Conservation (phyloP, 306 rosid genomes). For the Castanea sativa region DNA sequence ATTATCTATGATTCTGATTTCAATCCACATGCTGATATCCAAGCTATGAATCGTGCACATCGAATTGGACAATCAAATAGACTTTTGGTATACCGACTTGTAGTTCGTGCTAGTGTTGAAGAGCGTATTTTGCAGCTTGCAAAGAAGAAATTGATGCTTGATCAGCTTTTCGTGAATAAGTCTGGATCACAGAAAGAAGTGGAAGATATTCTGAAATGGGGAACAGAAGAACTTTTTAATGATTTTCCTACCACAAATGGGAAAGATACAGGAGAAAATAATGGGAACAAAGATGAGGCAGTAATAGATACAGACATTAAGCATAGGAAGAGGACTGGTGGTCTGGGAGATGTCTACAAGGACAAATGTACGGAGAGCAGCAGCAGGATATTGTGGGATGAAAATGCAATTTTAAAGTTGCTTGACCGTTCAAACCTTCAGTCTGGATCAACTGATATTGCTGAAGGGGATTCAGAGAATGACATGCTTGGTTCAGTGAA, state of each 20-base stretch:
- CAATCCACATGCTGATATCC: conserved; percentile 99
- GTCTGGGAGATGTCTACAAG: conserved; percentile 89
- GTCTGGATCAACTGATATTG: conserved; percentile 65
- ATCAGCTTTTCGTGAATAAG: conserved; percentile 97
- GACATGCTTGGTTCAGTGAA: conserved; percentile 97
- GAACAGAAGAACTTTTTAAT: conserved; percentile 92
- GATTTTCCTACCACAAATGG: conserved; percentile 62
- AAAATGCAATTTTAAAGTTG: conserved; percentile 83
- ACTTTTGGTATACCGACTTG: conserved; percentile 95
- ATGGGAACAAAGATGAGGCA: conserved; percentile 70
- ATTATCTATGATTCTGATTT: conserved; percentile 99
- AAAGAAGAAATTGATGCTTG: conserved; percentile 97
- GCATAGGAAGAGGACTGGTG: conserved; percentile 90
- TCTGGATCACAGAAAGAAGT: conserved; percentile 98
- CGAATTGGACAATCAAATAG: conserved; percentile 99
- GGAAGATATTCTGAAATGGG: conserved; percentile 98
- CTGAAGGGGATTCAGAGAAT: conserved; percentile 87
- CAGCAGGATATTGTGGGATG: conserved; percentile 92
- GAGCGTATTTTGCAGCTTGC: conserved; percentile 99
- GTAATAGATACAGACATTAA: conserved; percentile 69
- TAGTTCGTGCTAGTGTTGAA: conserved; percentile 99
- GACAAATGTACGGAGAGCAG: conserved; percentile 90
- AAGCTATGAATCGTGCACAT: conserved; percentile 99
- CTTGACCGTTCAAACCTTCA: conserved; percentile 95
- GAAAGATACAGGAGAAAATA: conserved; percentile 60